Evolutionary conservation across 306 rosid species (phyloP), one percentile per base, ranked within the genome.

Genomic region (Adenanthera pavonina): DNA sequence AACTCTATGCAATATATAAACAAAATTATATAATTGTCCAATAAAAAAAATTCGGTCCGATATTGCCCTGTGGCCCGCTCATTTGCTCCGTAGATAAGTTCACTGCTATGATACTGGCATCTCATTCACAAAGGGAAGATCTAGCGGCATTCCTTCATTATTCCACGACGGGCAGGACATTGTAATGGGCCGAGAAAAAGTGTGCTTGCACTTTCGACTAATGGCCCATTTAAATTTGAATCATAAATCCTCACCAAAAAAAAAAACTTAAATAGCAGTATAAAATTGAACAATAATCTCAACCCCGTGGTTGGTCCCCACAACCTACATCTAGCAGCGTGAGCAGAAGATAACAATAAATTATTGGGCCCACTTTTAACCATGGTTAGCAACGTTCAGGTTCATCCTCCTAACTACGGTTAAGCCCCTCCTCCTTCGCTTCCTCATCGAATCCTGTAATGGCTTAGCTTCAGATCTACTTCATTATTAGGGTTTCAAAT

Each of bases 341-440:
- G 6, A 3, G 33, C 36, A 35, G 66, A n/a, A 14, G 69, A 25
- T 3, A 38, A 35, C 67, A 9, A 81, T 33, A 0, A 35, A 19
- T 19, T 53, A 48, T 46, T 5, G 65, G 83, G 72, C 52, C 69
- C 74, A 60, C 65, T 17, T 33, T 33, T 68, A 77, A 89, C 87
- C 83, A 83, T 43, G 75, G 89, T 86, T 77, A 69, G 78, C 5
- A 9, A 59, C 5, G 5, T 3, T 1, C 78, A 74, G 49, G 19
- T 19, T 25, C 68, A 59, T 78, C 72, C 59, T 56, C 57, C 75
- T 81, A 84, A 88, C 91, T 87, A 76, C 64, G 90, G 92, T 89
- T 83, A 86, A 76, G 57, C 34, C 35, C 64, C 12, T n/a, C 53
- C 6, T 14, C 69, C 47, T 52, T 15, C 65, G 41, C 81, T 74